Base-by-base conservation (phyloP, 371 early-diverging fungal genomes). In the Coemansia sp. region DNA sequence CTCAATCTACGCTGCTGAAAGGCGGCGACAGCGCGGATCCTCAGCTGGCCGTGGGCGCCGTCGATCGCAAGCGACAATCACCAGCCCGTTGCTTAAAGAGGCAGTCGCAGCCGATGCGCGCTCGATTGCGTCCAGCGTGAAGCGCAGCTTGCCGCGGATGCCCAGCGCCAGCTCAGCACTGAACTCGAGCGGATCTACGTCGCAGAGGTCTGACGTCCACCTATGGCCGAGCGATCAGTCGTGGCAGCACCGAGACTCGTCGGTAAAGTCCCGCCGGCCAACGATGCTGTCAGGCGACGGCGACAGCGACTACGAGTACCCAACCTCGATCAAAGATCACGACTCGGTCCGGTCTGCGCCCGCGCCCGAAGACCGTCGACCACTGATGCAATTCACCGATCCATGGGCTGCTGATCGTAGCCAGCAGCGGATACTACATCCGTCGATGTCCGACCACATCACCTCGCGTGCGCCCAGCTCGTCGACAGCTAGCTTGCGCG, bases 361-460 rank as follows among this genome's bases (percentile, higher is more conserved):
- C 4, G 56, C 35, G 1, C 41, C 51, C 4, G 66, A 70, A 34
- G 66, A 70, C 47, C 62, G 45, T 35, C 66, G 49, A 3, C 60
- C 59, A 14, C 59, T 59, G 30, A 51, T 51, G 66, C 66, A 70
- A 2, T 75, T 75, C 43, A 75, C 76, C 30, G 72, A 75, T 31
- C 76, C 76, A 11, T 75, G 76, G 76, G 60, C 57, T 4, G 63
- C 66, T 33, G 76, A 75, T 43, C 76, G 76, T 45, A 60, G 43
- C 11, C 72, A 63, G 53, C 69, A 57, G 35, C 63, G 41, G 64
- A 16, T 55, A 3, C 10, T 50, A 9, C 59, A 56, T 33, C 40
- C 43, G 41, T 20, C 59, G 2, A 35, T 26, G 20, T 36, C 59
- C 11, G 66, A 66, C 20, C 54, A 45, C 33, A 4, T 34, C 12